These are phyloP conservation scores for Moelleriella libera DNA, from an alignment of 2,329 filamentous ascomycete species.

Conservation along the genomic window DNA sequence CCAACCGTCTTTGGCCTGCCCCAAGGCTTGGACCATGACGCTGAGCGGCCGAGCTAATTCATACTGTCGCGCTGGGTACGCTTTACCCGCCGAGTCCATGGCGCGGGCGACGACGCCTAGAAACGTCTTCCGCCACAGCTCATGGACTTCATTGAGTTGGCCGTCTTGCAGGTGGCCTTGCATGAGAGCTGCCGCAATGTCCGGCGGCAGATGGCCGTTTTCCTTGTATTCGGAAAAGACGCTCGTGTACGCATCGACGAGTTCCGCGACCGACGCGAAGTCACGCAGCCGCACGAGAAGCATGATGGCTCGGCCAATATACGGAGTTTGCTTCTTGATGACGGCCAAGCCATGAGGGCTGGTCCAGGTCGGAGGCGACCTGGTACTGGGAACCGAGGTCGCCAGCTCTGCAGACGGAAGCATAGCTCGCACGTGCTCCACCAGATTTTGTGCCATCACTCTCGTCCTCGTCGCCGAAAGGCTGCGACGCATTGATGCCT, in stretches of 20 bases:
- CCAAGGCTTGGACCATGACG: constrained; percentile 32
- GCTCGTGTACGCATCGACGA: constrained; percentile 39
- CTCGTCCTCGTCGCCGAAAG: constrained; percentile 12
- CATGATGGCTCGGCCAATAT: constrained; percentile 17
- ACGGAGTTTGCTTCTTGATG: constrained; percentile 13
- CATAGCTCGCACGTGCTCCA: constrained; percentile 13
- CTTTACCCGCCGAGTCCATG: constrained; percentile 9
- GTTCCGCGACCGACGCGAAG: constrained; percentile 38
- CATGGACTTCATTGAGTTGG: constrained; percentile 44
- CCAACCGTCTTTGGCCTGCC: constrained; percentile 23
- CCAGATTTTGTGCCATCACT: constrained; percentile 13
- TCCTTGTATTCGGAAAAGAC: constrained; percentile 20
- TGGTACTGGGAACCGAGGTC: neutral
- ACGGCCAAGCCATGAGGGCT: constrained; percentile 8
- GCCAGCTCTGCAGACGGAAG: neutral
- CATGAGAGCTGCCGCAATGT: constrained; percentile 55
- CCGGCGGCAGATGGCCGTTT: constrained; percentile 29
- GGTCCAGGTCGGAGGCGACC: neutral
- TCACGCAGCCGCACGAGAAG: constrained; percentile 22
- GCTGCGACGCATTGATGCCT: constrained; percentile 17
- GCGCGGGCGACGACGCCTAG: constrained; percentile 28
- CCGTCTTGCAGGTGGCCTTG: constrained; percentile 42
- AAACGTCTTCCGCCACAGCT: constrained; percentile 52
- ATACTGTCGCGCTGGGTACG: constrained; percentile 36
- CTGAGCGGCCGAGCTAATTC: constrained; percentile 34